Evolutionary conservation across 192 early-diverging fungal species (phyloP), one percentile per base, ranked within the genome.

Genomic region (Entomortierella lignicola): DNA sequence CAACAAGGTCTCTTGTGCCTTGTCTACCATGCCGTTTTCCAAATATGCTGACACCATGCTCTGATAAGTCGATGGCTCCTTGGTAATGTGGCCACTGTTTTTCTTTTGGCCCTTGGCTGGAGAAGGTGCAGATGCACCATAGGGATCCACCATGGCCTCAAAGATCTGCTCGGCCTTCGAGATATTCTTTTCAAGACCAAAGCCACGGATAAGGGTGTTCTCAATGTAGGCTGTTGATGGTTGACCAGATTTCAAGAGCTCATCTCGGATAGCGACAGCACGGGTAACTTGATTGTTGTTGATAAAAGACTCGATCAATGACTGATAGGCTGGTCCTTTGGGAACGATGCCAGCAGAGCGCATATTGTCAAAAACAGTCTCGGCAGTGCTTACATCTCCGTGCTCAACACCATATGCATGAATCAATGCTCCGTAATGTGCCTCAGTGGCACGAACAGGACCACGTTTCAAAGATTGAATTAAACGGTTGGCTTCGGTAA

Each of bases 51-150:
- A 75, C 21, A 88, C 80, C 88, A 89, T 86, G 62, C 84, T 85
- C 53, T 86, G 85, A 80, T 88, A 89, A 10, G 86, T 89, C 55
- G 85, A 88, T 5, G 88, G 88, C 34, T 88, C 88, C 55, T 85
- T 82, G 34, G 75, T 50, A 43, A 89, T 82, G 31, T 43, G 41
- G 8, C 63, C 55, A 0, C 21, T 42, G 57, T 56, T 53, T 55
- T 65, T 61, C 21, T 56, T n/a, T 47, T 47, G 44, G 31, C 2
- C 8, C 1, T 50, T 10, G 12, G 23, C n/a, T 27, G 55, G 4
- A 34, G 56, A 30, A n/a, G 63, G 8, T n/a, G 58, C 44, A 42
- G 56, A 18, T 4, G 60, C 58, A 12, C 51, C 61, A 39, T 81
- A 66, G 25, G 81, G 72, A 62, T 89, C 88, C 13, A 62, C 17